Base-by-base conservation (phyloP, 208 protist species). In the Eutreptiella sp. region DNA sequence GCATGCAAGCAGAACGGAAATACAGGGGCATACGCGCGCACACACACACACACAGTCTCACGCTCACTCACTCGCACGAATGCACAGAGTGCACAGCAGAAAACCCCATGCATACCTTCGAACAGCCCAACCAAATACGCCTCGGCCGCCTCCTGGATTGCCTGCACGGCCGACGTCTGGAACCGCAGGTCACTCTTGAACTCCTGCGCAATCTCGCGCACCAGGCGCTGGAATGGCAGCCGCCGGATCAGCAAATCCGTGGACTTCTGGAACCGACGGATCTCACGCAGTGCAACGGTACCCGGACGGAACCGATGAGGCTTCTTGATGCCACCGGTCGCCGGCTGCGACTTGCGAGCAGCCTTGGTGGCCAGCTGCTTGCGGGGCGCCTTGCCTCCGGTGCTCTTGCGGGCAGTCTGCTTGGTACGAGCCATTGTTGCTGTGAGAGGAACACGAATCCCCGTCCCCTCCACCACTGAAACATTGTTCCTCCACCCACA, bases 341-440 rank as follows among this genome's bases (percentile, higher is more conserved):
- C 48, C n/a, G 32, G 73, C 66, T 85, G 75, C 29, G 83, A 87
- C 82, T 95, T 96, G 63, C 87, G 82, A 21, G 94, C 94, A 34
- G 94, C 93, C 85, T 98, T 98, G 70, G 88, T 92, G 71, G 97
- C 70, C 92, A 84, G 73, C 79, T 90, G 53, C 80, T 90, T 85
- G 94, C 97, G 69, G 88, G 88, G 80, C 90, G 87, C 89, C 86
- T 98, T 98, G n/a, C n/a, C n/a, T n/a, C n/a, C n/a, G n/a, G n/a
- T n/a, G n/a, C n/a, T n/a, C n/a, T n/a, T n/a, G 70, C 94, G 84
- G 46, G 94, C 89, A 38, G 92, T 97, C 73, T 97, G 93, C 84
- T 98, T 98, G 23, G 94, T 97, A 74, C 92, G 84, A 53, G 93
- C 93, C 94, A 97, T 97, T n/a, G n/a, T n/a, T n/a, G n/a, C n/a